Conservation (phyloP, 768 basidiomycete genomes). For the Kwoniella sp. region DNA sequence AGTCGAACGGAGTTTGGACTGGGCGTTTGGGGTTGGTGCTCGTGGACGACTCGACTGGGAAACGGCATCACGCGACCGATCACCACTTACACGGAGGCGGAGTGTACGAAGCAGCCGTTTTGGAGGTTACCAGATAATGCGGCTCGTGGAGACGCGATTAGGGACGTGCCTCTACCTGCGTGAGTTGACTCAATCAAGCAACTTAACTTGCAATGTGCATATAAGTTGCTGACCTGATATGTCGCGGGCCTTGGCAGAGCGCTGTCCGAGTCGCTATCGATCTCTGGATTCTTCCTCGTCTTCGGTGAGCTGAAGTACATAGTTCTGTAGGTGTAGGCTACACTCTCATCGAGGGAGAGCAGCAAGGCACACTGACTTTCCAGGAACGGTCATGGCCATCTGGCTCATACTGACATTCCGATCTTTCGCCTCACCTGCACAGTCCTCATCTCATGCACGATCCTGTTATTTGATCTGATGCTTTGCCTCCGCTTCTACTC, state of each 20-base stretch:
- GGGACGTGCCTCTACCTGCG: conserved; percentile 15
- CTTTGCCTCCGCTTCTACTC: conserved; percentile 9
- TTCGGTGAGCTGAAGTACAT: conserved; percentile 28
- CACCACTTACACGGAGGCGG: background rate
- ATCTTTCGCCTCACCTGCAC: background rate
- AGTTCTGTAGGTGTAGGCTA: too few relatives aligned
- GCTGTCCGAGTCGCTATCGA: conserved; percentile 20
- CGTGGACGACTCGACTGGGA: conserved; percentile 7
- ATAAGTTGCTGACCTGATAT: too few relatives aligned
- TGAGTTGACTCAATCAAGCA: conserved; percentile 15
- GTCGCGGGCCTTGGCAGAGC: conserved; percentile 6
- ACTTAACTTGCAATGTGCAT: too few relatives aligned
- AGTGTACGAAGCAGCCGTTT: conserved; percentile 22
- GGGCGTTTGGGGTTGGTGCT: conserved; percentile 28
- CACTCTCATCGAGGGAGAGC: too few relatives aligned
- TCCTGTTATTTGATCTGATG: conserved; percentile 6
- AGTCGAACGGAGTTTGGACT: conserved; percentile 12
- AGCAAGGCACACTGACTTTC: background rate
- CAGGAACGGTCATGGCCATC: too few relatives aligned
- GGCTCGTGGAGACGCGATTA: background rate
- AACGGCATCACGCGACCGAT: background rate
- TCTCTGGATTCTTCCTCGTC: conserved; percentile 23
- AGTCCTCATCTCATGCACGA: conserved; percentile 4
- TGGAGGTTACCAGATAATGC: conserved; percentile 18
- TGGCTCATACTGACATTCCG: background rate